Evolutionary conservation across 164 flowering plant genomes (phyloP).

Genomic region (Aristolochia fimbriata): DNA sequence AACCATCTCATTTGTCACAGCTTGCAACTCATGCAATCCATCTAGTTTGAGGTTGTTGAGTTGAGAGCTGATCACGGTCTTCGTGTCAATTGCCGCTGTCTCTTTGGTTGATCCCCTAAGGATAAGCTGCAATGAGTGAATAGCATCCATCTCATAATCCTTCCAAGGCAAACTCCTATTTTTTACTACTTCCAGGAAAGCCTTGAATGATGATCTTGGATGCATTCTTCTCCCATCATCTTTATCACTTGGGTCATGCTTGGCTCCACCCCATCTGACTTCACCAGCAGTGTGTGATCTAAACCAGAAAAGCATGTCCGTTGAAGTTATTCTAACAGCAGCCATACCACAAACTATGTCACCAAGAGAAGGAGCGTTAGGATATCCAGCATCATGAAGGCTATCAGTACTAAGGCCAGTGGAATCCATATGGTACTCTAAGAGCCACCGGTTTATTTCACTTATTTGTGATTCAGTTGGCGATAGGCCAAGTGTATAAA

Average conservation of each 20-base stretch:
- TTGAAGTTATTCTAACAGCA: constrained; percentile 64
- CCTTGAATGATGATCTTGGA: constrained; percentile 95
- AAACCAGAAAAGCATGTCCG: constrained; percentile 89
- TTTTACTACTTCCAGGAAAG: constrained; percentile 89
- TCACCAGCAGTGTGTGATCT: constrained; percentile 79
- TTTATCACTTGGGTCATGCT: constrained; percentile 70
- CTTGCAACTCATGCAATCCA: constrained; percentile 80
- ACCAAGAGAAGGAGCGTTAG: constrained; percentile 68
- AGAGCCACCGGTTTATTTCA: constrained; percentile 62
- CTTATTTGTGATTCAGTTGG: constrained; percentile 59
- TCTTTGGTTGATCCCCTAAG: constrained; percentile 70
- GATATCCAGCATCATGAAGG: constrained; percentile 77
- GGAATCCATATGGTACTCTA: constrained; percentile 69
- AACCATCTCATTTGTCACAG: constrained; percentile 92
- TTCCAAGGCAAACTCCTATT: constrained; percentile 82
- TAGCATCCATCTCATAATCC: constrained; percentile 97
- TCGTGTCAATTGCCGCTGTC: constrained; percentile 22
- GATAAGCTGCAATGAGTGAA: constrained; percentile 92
- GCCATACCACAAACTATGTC: constrained; percentile 91
- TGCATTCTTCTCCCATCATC: constrained; percentile 90
- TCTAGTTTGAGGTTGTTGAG: constrained; percentile 66
- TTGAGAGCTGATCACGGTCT: constrained; percentile 39
- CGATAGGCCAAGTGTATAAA: constrained; percentile 55
- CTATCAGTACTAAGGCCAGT: constrained; percentile 95
- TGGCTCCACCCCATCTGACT: constrained; percentile 94